A percentile compares a stretch with the other conserved stretches of the same genome.
These are phyloP conservation scores for Pseudonitzschia pungens DNA, from an alignment of 108 stramenopile species.

Conservation along the genomic window DNA sequence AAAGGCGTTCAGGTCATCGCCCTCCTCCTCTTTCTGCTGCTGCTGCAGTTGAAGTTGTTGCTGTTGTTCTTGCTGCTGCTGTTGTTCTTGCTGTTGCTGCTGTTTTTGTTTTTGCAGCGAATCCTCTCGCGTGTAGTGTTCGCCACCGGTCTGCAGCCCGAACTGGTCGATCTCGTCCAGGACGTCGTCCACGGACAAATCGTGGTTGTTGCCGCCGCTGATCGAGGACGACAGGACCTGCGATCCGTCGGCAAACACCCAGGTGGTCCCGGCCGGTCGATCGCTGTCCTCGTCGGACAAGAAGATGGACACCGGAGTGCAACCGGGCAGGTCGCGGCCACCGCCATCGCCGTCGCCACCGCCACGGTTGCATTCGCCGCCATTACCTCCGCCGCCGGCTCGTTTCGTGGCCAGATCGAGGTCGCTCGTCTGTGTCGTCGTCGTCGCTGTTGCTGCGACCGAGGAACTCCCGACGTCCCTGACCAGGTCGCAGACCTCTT, in stretches of 20 bases:
- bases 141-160: slow-evolving; percentile 69
- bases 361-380: not conserved
- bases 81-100: slow-evolving; percentile 9
- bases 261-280: slow-evolving; percentile 83
- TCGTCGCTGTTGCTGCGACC: slow-evolving; percentile 3
- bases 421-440: not conserved
- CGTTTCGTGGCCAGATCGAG: not conserved
- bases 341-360: not conserved
- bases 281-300: slow-evolving; percentile 46
- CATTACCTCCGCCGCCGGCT: not conserved
- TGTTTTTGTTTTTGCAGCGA: slow-evolving; percentile 2
- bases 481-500: slow-evolving; percentile 63
- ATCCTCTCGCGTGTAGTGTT: slow-evolving; percentile 50
- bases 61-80: not conserved
- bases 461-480: slow-evolving; percentile 56
- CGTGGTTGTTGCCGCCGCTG: no score
- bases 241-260: slow-evolving; percentile 85
- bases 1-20: slow-evolving; percentile 74
- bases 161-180: slow-evolving; percentile 73
- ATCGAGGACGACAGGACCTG: slow-evolving; percentile 57
- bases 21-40: slow-evolving; percentile 38
- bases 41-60: not conserved
- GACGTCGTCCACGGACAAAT: slow-evolving; percentile 43
- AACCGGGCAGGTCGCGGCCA: slow-evolving; percentile 36
- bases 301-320: slow-evolving; percentile 55